Base-by-base conservation (phyloP, 495 filamentous ascomycete species). In the Paragyromitra xinjiangensis region DNA sequence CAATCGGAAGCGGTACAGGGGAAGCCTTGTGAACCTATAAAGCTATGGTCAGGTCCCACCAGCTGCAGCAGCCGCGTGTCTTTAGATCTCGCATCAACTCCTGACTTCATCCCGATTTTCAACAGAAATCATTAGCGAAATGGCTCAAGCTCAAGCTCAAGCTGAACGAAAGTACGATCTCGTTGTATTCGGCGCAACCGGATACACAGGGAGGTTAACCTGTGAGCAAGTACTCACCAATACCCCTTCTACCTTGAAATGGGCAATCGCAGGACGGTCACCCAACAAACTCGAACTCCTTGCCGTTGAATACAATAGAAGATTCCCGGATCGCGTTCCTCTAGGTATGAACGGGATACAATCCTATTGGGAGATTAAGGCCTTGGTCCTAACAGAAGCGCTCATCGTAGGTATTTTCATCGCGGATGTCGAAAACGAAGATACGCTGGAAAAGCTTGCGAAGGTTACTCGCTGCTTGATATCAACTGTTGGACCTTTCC, bases 181-280 rank as follows among this genome's bases (percentile, higher is more conserved):
- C 63, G 87, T 97, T 19, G 85, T 98, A 40, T 88, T 95, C 44
- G 95, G 95, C 22, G 94, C 94, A 12, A 89, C 89, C 78, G 95
- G 95, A 24, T 97, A 97, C 84, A 98, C 95, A 0, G 95, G 95
- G 11, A 90, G 89, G 78, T 85, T 92, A 37, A 90, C 89, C 45
- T 92, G 91, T 53, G 90, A 97, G 82, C 88, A 95, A 82, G 93
- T 97, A 73, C 86, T 91, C 51, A 87, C 87, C 50, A 84, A 89
- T 69, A 87, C 93, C 1, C 93, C 95, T 1, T 95, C 93, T 7
- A 85, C 92, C 82, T 83, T 97, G 29, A 94, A 89, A 85, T 98
- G 95, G 95, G 95, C 94, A 29, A 85, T 97, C 61, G 93, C 94
- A 9, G 95, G 95, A 19, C 91, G 95, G 37, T 94, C 93, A 7